These are phyloP conservation scores for Holtermannia corniformis DNA, from an alignment of 768 basidiomycete genomes.

Conservation along the genomic window DNA sequence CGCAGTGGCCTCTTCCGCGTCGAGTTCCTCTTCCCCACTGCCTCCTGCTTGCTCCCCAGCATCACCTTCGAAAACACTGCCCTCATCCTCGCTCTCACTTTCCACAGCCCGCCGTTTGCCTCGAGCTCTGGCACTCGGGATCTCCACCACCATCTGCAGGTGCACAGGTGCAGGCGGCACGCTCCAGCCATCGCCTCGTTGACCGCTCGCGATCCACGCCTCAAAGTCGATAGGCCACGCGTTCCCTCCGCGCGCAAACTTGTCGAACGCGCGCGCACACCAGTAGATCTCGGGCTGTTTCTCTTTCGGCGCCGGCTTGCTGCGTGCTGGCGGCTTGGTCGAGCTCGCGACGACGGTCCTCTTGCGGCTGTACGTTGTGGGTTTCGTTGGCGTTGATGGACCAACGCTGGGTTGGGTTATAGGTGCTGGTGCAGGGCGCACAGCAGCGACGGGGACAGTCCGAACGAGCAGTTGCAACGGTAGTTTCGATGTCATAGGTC, in stretches of 20 bases:
- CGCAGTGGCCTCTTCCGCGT: slow-evolving; percentile 16
- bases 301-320: slow-evolving; percentile 26
- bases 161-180: too few relatives aligned
- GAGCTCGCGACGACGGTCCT: too few relatives aligned
- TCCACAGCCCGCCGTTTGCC: slow-evolving; percentile 4
- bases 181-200: slow-evolving; percentile 18
- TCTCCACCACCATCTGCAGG: neutral
- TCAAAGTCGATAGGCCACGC: slow-evolving; percentile 29
- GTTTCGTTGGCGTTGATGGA: slow-evolving; percentile 7
- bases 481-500: slow-evolving; percentile 27
- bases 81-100: slow-evolving; percentile 9
- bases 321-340: too few relatives aligned
- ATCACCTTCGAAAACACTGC: slow-evolving; percentile 14
- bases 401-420: neutral
- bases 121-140: slow-evolving; percentile 1
- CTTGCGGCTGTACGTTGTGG: neutral
- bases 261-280: slow-evolving; percentile 32
- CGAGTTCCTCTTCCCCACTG: slow-evolving; percentile 10
- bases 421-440: neutral
- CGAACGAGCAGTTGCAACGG: slow-evolving; percentile 19
- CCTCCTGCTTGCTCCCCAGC: slow-evolving; percentile 4
- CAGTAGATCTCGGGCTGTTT: slow-evolving; percentile 29
- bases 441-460: slow-evolving; percentile 19
- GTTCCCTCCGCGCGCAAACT: slow-evolving; percentile 26
- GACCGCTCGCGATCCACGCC: slow-evolving; percentile 24